phyloP scores from a whole-genome alignment of 768 basidiomycete genomes.

The Porphyrellus cyaneotinctus region DNA sequence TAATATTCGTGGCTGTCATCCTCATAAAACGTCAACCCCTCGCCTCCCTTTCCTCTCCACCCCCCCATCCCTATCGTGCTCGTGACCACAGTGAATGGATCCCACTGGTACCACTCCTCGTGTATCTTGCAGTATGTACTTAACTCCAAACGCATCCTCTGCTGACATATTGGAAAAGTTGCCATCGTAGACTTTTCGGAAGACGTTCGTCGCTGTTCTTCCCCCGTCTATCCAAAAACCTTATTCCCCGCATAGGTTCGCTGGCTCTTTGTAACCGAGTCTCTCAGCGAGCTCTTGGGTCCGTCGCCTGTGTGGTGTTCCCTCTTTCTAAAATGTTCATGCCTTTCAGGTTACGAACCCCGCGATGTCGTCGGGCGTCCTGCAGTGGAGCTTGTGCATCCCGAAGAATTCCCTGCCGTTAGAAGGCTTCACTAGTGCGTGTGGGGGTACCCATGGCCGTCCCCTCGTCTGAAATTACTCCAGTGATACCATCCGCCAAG shows the following conservation, averaged over 20 bases:
- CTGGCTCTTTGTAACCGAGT: constrained; percentile 67
- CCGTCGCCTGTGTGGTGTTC: neutral
- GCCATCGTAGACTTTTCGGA: constrained; percentile 79
- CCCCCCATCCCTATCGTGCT: neutral
- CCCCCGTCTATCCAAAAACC: neutral
- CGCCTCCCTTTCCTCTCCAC: neutral
- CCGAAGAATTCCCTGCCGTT: constrained; percentile 69
- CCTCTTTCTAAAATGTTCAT: neutral
- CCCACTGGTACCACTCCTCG: constrained; percentile 42
- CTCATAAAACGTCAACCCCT: constrained; percentile 15
- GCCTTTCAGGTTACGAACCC: constrained; percentile 61
- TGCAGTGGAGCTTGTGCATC: constrained; percentile 74
- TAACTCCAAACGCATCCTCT: neutral
- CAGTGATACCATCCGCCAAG: constrained; percentile 72
- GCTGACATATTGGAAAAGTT: constrained; percentile 40
- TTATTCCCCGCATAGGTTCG: constrained; percentile 41
- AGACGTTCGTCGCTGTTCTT: constrained; percentile 41
- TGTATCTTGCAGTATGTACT: constrained; percentile 71
- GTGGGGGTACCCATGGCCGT: neutral
- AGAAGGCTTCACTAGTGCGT: constrained; percentile 64
- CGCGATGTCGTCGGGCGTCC: constrained; percentile 64
- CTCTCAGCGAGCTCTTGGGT: constrained; percentile 64
- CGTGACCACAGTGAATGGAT: constrained; percentile 32
- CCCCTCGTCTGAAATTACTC: neutral
- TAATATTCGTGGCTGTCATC: constrained; percentile 8